phyloP scores from a whole-genome alignment of 176 grass and related monocot genomes.

The Neostapfia colusana region DNA sequence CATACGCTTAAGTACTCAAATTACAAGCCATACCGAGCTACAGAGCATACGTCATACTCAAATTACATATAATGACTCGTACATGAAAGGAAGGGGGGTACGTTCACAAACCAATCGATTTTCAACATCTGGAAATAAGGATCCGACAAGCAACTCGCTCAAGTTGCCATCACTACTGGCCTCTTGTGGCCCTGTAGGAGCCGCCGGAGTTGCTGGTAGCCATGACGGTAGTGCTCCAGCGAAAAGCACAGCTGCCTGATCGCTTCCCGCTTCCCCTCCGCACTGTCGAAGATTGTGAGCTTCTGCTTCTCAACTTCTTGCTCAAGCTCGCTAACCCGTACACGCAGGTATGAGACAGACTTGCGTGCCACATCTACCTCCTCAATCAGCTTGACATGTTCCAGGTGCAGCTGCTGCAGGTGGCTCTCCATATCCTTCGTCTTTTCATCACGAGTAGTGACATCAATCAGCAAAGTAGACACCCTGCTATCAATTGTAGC shows the following conservation, averaged over 20 bases:
- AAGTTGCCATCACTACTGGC: constrained; percentile 47
- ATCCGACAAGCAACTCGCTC: too few species aligned
- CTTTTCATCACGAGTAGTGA: constrained; percentile 49
- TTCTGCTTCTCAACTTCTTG: constrained; percentile 71
- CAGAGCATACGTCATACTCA: too few species aligned
- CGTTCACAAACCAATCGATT: too few species aligned
- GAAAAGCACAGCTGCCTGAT: constrained; percentile 97
- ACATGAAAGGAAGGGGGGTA: too few species aligned
- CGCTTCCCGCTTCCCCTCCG: constrained; percentile 82
- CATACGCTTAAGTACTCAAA: too few species aligned
- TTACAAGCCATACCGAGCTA: too few species aligned
- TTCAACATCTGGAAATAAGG: too few species aligned
- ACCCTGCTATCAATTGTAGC: constrained; percentile 36
- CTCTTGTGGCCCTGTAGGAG: constrained; percentile 69
- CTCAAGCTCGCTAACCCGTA: constrained; percentile 60
- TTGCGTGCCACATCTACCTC: constrained; percentile 39
- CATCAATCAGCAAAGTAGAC: constrained; percentile 29
- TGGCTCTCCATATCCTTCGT: constrained; percentile 49
- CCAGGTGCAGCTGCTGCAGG: constrained; percentile 69
- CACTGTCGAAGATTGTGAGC: constrained; percentile 50
- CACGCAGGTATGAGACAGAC: constrained; percentile 17
- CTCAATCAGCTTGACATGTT: constrained; percentile 61
- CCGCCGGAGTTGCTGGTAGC: constrained; percentile 71
- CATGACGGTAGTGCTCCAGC: constrained; percentile 82
- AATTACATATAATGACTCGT: too few species aligned